phyloP scores from a whole-genome alignment of 345 rosid species.

The Sisymbrium altissimum region DNA sequence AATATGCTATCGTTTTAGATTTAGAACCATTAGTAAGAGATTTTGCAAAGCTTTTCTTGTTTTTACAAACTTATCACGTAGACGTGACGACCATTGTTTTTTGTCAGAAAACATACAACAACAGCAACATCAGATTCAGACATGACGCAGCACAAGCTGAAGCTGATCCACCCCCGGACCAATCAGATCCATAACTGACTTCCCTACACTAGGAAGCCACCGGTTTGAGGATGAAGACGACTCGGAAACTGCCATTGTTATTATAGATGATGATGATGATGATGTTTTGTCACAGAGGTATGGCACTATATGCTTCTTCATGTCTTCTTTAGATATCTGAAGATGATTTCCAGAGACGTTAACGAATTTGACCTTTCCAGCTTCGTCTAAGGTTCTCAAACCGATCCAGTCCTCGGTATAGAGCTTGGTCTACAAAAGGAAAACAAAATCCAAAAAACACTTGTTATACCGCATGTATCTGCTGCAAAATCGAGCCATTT shows the following conservation, averaged over 20 bases:
- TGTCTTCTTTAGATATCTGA: conserved; percentile 47
- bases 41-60: background rate
- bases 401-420: conserved; percentile 78
- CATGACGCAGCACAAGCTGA: conserved; percentile 27
- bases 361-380: conserved; percentile 61
- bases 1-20: too few relatives aligned
- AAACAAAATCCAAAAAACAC: background rate
- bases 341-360: conserved; percentile 64
- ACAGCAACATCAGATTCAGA: conserved; percentile 13
- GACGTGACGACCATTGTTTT: background rate
- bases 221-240: conserved; percentile 23
- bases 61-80: background rate
- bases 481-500: too few relatives aligned
- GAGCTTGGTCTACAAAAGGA: conserved; percentile 45
- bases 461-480: too few relatives aligned
- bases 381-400: conserved; percentile 61
- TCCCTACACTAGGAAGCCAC: conserved; percentile 37
- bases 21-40: too few relatives aligned
- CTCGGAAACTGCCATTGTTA: conserved; percentile 9
- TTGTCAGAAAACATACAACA: conserved; percentile 13
- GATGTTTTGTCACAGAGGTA: conserved; percentile 41
- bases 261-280: conserved; percentile 18
- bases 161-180: conserved; percentile 28
- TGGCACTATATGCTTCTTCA: conserved; percentile 61
- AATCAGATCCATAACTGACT: conserved; percentile 32